Conservation (phyloP, 805 yeast genomes). For the Jamesozyma piceae region DNA sequence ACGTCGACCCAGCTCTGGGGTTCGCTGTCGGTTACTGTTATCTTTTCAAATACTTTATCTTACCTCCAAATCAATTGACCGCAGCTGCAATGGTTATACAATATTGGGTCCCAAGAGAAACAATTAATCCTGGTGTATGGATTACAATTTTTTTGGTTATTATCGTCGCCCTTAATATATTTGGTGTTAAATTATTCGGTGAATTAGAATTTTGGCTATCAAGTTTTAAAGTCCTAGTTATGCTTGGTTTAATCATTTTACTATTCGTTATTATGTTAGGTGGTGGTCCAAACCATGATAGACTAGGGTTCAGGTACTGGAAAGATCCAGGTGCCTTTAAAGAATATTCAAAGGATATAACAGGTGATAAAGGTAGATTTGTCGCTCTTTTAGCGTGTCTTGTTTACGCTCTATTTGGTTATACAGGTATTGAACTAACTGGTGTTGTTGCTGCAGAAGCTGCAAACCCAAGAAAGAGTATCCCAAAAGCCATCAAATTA, state of each 20-base stretch:
- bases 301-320: constrained; percentile 69
- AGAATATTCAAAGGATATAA: constrained; percentile 34
- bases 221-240: constrained; percentile 52
- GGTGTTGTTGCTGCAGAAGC: constrained; percentile 72
- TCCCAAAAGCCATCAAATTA: constrained; percentile 63
- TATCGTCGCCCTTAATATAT: constrained; percentile 30
- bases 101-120: constrained; percentile 36
- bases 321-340: constrained; percentile 57
- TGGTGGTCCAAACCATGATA: constrained; percentile 67
- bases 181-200: constrained; percentile 37
- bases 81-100: constrained; percentile 41
- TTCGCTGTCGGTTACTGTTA: constrained; percentile 40
- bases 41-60: constrained; percentile 39
- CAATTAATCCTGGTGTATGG: constrained; percentile 38
- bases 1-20: constrained; percentile 41
- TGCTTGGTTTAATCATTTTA: constrained; percentile 56
- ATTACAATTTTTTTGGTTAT: constrained; percentile 35
- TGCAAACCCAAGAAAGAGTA: constrained; percentile 53
- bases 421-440: constrained; percentile 58
- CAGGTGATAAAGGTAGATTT: constrained; percentile 45
- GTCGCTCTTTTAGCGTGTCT: constrained; percentile 54
- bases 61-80: constrained; percentile 38
- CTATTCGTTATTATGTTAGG: constrained; percentile 62
- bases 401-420: constrained; percentile 61
- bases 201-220: constrained; percentile 44